Conservation (phyloP, 2,329 filamentous ascomycete genomes). For the Akanthomyces uredinophilus region DNA sequence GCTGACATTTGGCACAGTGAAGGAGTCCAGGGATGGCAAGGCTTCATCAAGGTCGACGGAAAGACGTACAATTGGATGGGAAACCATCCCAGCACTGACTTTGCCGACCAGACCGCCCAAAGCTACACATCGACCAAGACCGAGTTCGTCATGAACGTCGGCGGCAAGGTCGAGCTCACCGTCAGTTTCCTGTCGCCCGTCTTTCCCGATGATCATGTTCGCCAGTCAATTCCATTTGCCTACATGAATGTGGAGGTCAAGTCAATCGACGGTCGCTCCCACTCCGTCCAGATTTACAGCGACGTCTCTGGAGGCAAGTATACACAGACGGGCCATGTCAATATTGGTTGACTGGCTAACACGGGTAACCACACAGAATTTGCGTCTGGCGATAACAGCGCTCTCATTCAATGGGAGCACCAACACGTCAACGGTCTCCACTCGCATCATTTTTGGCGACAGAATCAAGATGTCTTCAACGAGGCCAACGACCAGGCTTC, state of each 20-base stretch:
- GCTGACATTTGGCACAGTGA: constrained; percentile 33
- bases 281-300: constrained; percentile 65
- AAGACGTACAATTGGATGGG: constrained; percentile 64
- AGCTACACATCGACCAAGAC: constrained; percentile 70
- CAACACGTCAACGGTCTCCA: constrained; percentile 44
- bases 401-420: constrained; percentile 59
- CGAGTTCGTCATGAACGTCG: constrained; percentile 63
- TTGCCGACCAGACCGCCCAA: constrained; percentile 57
- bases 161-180: constrained; percentile 55
- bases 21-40: constrained; percentile 57
- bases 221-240: constrained; percentile 66
- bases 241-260: constrained; percentile 61
- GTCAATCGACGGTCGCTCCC: constrained; percentile 56
- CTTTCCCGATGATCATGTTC: constrained; percentile 57
- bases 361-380: constrained; percentile 50
- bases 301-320: constrained; percentile 50
- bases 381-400: constrained; percentile 56
- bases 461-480: constrained; percentile 58
- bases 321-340: constrained; percentile 42
- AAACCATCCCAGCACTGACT: constrained; percentile 39
- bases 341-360: constrained; percentile 23
- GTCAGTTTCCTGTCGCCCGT: constrained; percentile 68
- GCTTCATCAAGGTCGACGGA: constrained; percentile 64
- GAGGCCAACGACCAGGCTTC: constrained; percentile 67
- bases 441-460: constrained; percentile 60